phyloP scores from a whole-genome alignment of 2,329 filamentous ascomycete genomes.

The Sordariomycetes sp. region DNA sequence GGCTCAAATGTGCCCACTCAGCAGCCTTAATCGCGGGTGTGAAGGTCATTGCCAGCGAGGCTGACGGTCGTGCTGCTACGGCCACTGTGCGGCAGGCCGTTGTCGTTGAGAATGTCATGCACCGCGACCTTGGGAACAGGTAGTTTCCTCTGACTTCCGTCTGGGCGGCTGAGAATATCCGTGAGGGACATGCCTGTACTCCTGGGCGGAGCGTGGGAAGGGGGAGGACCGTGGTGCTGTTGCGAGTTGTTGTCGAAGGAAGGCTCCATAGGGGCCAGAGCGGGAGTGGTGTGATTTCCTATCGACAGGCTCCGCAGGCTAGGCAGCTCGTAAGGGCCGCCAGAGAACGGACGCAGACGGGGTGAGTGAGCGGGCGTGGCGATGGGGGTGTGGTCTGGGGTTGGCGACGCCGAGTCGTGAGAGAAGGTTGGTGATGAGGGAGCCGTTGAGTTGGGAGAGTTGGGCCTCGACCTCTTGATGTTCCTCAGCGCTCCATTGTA shows the following conservation, averaged over 20 bases:
- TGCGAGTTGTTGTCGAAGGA: slow-evolving; percentile 34
- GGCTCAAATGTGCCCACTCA: not conserved
- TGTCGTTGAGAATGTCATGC: slow-evolving; percentile 69
- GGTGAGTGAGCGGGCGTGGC: slow-evolving; percentile 94
- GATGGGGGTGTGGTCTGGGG: slow-evolving; percentile 96
- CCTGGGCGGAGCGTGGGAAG: slow-evolving; percentile 40
- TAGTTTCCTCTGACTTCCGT: slow-evolving; percentile 81
- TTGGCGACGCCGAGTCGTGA: slow-evolving; percentile 89
- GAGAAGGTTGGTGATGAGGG: slow-evolving; percentile 95
- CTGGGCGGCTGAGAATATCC: slow-evolving; percentile 85
- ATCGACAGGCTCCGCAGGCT: slow-evolving; percentile 62
- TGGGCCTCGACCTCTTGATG: slow-evolving; percentile 83
- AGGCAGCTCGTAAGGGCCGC: slow-evolving; percentile 62
- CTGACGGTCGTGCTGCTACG: slow-evolving; percentile 72
- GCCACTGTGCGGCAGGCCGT: slow-evolving; percentile 61
- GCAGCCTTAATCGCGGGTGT: too few species aligned
- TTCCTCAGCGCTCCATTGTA: slow-evolving; percentile 60
- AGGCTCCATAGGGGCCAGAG: slow-evolving; percentile 50
- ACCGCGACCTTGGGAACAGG: slow-evolving; percentile 85
- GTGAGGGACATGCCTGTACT: slow-evolving; percentile 69
- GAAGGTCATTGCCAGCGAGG: slow-evolving; percentile 64
- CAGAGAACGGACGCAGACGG: slow-evolving; percentile 69
- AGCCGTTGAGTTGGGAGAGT: slow-evolving; percentile 90
- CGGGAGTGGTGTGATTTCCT: slow-evolving; percentile 42
- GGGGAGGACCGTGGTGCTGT: slow-evolving; percentile 31